Conservation (phyloP, 495 filamentous ascomycete species). For the Platismatia glauca region DNA sequence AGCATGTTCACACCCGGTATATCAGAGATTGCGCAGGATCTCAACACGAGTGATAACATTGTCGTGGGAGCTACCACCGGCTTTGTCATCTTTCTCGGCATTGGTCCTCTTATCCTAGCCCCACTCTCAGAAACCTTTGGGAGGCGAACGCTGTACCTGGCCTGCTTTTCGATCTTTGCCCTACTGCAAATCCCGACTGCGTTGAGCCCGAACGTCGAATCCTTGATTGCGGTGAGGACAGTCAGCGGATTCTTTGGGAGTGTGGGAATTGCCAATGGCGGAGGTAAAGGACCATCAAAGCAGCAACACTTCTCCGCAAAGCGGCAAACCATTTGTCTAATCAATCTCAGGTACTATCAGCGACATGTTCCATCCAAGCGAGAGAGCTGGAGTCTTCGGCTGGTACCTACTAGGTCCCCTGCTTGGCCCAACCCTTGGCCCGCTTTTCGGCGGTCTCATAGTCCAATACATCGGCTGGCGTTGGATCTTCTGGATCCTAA, state of each 20-base stretch:
- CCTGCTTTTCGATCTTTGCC: constrained; percentile 50
- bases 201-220: constrained; percentile 54
- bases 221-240: constrained; percentile 50
- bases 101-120: constrained; percentile 66
- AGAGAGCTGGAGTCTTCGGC: constrained; percentile 39
- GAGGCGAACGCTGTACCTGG: constrained; percentile 56
- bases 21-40: constrained; percentile 31
- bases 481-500: constrained; percentile 73
- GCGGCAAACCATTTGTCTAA: too few relatives aligned
- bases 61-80: constrained; percentile 30
- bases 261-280: constrained; percentile 62
- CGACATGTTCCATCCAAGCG: constrained; percentile 60
- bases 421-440: constrained; percentile 36
- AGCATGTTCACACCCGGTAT: constrained; percentile 39
- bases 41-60: constrained; percentile 23
- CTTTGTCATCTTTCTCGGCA: constrained; percentile 55
- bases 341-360: constrained; percentile 66
- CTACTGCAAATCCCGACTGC: constrained; percentile 61
- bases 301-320: too few relatives aligned
- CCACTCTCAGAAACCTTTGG: constrained; percentile 70
- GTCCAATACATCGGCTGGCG: constrained; percentile 68
- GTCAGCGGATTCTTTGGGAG: constrained; percentile 57
- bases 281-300: too few relatives aligned
- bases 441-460: constrained; percentile 62
- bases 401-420: constrained; percentile 26